Base-by-base conservation (phyloP, 148 eudicot genomes). In the Tetragonia tetragonoides region DNA sequence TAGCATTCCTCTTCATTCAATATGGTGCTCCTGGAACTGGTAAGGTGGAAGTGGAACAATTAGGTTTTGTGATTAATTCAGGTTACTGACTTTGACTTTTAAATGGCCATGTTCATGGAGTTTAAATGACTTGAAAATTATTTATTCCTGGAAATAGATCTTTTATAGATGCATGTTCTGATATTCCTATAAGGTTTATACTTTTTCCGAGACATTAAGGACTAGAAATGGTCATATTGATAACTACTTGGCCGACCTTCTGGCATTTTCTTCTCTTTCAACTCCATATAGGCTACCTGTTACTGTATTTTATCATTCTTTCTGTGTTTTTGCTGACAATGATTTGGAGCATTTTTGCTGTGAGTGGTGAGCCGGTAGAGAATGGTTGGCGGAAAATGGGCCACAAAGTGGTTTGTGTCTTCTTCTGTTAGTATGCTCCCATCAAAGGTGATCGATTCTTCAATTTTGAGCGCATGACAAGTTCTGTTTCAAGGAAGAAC, bases 1-100 rank as follows among this genome's bases (percentile, higher is more conserved):
- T 83, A 60, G 85, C 85, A 71, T 85, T 77, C 81, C 79, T 85
- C 63, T 73, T 80, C 78, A 70, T 85, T 80, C 85, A 73, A 51
- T 85, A 60, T 53, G 79, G 51, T 44, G 73, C 78, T 54, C 79
- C 84, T 18, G 72, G 64, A 63, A 77, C 64, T 71, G 85, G 88
- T 69, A 72, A 75, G 79, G 64, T 24, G 40, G 3, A 12, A n/a
- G 2, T 41, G 56, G 56, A 6, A 18, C 46, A 42, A 42, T 42
- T 3, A 42, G 46, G 46, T 42, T 3, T 42, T 42, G 46, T 42
- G 46, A 42, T 42, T 42, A 42, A 42, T 3, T 42, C 7, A 57
- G 61, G 61, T 57, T 57, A 53, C 57, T 53, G 3, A 57, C n/a
- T 2, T 57, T 16, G 21, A 16, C 61, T 57, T 18, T 18, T n/a